Evolutionary conservation across 1,284 basidiomycete genomes (phyloP), one percentile per base, ranked within the genome.

Genomic region (Ustilago curta): DNA sequence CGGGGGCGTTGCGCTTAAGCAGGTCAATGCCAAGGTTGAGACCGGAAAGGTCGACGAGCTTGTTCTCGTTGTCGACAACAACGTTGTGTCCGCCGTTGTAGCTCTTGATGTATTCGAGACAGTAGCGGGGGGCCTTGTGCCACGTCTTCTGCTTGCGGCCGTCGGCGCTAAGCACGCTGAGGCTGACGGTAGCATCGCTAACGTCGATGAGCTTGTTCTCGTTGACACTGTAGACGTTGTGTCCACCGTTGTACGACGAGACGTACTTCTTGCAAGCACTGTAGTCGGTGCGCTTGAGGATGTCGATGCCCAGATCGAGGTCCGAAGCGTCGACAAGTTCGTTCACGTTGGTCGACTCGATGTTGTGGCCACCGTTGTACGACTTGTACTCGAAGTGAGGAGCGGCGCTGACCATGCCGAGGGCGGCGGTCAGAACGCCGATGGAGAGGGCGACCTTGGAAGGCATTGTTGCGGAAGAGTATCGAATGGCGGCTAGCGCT

Each of bases 41-140:
- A 27, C 51, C 57, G 8, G 68, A 70, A 19, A 71, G 68, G 29
- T 76, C 72, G 54, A 76, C 19, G n/a, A 63, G 56, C 63, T 67
- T 68, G 72, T 76, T 76, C 60, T 76, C 64, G 72, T 76, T 76
- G 53, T 52, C 48, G 25, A 62, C 52, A 11, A 71, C 59, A 16
- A 71, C 64, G 48, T 76, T 76, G 72, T 76, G 68, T 32, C 72
- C 72, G 19, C 72, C 72, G 57, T 76, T 76, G 72, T 67, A 64
- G 53, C 55, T 58, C 57, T 71, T 59, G 68, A 76, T 70, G 72
- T 76, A 76, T 40, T 57, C 59, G 64, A 70, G 47, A 43, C 72
- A 76, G 58, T 76, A 47, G 39, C 52, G 45, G 21, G 67, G 67
- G 16, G 39, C 55, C 29, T 52, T 56, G 39, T 59, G 45, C 63